A percentile compares a stretch with the other conserved stretches of the same genome.
Conservation (phyloP, 1,284 basidiomycete species). For the Phylloboletellus chloephorus region DNA sequence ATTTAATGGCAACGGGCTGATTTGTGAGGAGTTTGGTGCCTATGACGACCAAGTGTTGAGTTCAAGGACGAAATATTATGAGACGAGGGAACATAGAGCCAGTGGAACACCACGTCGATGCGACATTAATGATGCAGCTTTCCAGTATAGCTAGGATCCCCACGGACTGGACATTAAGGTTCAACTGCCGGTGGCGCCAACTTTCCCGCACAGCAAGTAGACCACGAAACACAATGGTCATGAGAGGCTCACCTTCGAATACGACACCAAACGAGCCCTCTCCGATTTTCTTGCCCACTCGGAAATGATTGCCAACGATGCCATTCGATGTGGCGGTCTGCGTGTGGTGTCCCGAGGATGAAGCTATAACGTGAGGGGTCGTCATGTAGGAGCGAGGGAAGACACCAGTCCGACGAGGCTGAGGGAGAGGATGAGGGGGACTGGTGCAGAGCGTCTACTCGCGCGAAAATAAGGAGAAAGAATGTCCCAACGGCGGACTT, state of each 20-base stretch:
- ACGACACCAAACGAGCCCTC: conserved; percentile 84
- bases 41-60: conserved; percentile 31
- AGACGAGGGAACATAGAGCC: conserved; percentile 5
- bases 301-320: conserved; percentile 70
- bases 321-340: conserved; percentile 58
- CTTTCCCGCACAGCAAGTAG: conserved; percentile 1
- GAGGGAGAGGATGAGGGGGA: conserved; percentile 25
- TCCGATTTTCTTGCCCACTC: conserved; percentile 83
- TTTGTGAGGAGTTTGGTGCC: conserved; percentile 86
- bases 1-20: conserved; percentile 96
- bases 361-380: conserved; percentile 73
- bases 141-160: conserved; percentile 5
- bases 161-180: conserved; percentile 6
- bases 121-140: conserved; percentile 5
- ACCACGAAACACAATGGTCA: not conserved
- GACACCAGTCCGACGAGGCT: conserved; percentile 29
- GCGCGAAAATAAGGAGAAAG: conserved; percentile 28
- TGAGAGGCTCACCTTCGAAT: conserved; percentile 56
- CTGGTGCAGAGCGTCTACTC: conserved; percentile 22
- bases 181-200: conserved; percentile 4
- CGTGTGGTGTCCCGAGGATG: conserved; percentile 57
- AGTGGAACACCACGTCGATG: conserved; percentile 6
- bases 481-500: conserved; percentile 30
- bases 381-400: conserved; percentile 43
- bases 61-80: conserved; percentile 4